phyloP scores from a whole-genome alignment of 306 rosid genomes.

The Vigna unguiculata region DNA sequence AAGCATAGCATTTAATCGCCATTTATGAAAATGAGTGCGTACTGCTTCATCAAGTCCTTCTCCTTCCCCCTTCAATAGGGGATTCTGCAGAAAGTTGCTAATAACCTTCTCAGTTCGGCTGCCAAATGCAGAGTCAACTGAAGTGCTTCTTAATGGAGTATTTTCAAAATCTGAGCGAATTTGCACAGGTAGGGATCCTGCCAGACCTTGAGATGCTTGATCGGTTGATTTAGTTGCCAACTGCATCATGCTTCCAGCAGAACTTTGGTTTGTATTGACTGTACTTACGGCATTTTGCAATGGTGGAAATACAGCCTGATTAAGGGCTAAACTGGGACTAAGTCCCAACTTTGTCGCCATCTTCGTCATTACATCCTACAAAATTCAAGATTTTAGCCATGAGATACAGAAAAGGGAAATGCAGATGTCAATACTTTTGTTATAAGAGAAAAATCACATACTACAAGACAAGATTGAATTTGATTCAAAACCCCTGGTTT shows the following conservation, averaged over 20 bases:
- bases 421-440: conserved; percentile 21
- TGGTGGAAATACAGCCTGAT: conserved; percentile 63
- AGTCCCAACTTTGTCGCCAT: conserved; percentile 77
- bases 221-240: conserved; percentile 56
- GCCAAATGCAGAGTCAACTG: conserved; percentile 55
- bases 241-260: conserved; percentile 60
- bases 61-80: conserved; percentile 73
- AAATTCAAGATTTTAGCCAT: conserved; percentile 43
- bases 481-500: conserved; percentile 79
- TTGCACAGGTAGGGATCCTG: conserved; percentile 57
- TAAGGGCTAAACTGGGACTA: conserved; percentile 55
- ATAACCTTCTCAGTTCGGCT: conserved; percentile 83
- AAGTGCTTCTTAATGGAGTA: conserved; percentile 44
- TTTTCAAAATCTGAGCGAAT: conserved; percentile 56
- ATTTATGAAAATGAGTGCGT: conserved; percentile 42
- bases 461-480: conserved; percentile 69
- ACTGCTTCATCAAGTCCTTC: conserved; percentile 61
- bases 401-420: conserved; percentile 33
- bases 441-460: conserved; percentile 55
- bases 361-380: conserved; percentile 72
- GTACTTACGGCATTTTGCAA: conserved; percentile 60
- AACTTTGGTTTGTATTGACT: conserved; percentile 50
- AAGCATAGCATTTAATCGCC: conserved; percentile 22
- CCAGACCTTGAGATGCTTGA: conserved; percentile 49
- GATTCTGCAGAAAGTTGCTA: conserved; percentile 75